Evolutionary conservation across 1,139 yeast genomes (phyloP).

Genomic region (Yamadazyma mexicana): DNA sequence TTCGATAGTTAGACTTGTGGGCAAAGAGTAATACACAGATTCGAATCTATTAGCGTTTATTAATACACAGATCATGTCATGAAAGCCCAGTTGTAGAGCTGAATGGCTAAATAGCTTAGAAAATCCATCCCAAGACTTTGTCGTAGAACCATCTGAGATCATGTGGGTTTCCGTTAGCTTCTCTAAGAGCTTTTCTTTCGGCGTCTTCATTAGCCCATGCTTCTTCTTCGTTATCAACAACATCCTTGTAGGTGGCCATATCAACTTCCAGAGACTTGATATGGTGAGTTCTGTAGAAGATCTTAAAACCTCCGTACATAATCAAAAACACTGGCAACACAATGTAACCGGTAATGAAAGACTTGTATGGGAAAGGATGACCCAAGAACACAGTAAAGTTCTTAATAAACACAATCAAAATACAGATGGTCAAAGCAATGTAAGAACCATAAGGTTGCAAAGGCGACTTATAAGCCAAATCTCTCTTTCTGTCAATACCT

Average conservation of each 20-base stretch:
- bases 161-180: conserved; percentile 44
- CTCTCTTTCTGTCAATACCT: conserved; percentile 39
- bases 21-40: too few relatives aligned
- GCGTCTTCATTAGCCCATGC: conserved; percentile 45
- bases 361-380: conserved; percentile 51
- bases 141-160: conserved; percentile 56
- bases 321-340: conserved; percentile 67
- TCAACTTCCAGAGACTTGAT: conserved; percentile 61
- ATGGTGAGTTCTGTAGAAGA: conserved; percentile 51
- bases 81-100: too few relatives aligned
- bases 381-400: conserved; percentile 71
- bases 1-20: too few relatives aligned
- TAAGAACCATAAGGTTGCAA: conserved; percentile 67
- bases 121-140: conserved; percentile 44
- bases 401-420: conserved; percentile 62
- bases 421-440: conserved; percentile 54
- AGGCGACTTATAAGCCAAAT: conserved; percentile 62
- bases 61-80: neutral
- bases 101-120: conserved; percentile 7
- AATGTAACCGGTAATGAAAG: conserved; percentile 75
- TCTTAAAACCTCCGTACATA: conserved; percentile 59
- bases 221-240: conserved; percentile 68
- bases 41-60: neutral
- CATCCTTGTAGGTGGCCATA: conserved; percentile 60
- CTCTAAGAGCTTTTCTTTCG: conserved; percentile 48